Evolutionary conservation across 2,329 filamentous ascomycete genomes (phyloP).

Genomic region (Lojkania enalia): DNA sequence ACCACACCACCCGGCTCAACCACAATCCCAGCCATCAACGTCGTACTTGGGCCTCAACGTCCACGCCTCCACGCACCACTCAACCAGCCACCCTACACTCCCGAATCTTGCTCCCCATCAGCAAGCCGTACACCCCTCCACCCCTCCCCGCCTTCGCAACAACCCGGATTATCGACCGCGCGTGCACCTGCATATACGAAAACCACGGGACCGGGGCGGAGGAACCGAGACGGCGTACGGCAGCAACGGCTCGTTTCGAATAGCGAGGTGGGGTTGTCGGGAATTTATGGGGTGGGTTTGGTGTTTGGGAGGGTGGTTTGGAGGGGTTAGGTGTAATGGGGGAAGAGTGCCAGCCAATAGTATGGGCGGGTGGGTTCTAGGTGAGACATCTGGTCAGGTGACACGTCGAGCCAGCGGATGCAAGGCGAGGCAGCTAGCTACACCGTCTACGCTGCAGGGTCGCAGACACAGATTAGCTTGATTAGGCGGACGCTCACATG

Average conservation of each 20-base stretch:
- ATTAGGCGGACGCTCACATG: not conserved
- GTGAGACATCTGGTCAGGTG: slow-evolving; percentile 4
- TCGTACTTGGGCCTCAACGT: slow-evolving; percentile 20
- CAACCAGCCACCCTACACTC: not conserved
- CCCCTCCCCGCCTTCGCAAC: not conserved
- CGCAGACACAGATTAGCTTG: not conserved
- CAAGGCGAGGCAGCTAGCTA: too few relatives aligned
- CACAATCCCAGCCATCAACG: slow-evolving; percentile 1
- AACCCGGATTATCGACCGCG: too few relatives aligned
- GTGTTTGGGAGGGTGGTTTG: not conserved
- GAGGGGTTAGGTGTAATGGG: not conserved
- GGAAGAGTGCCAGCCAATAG: not conserved
- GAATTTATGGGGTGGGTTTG: not conserved
- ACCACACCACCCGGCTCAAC: too few relatives aligned
- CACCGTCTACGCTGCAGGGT: too few relatives aligned
- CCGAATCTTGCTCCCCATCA: not conserved
- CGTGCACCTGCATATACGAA: too few relatives aligned
- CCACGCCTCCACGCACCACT: not conserved
- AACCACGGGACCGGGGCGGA: too few relatives aligned
- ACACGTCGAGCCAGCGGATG: not conserved
- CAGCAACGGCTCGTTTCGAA: slow-evolving; percentile 7
- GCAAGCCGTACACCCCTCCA: not conserved
- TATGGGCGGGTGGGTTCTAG: not conserved
- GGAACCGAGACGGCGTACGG: slow-evolving; percentile 2
- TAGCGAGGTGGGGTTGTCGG: slow-evolving; percentile 1